Evolutionary conservation across 2,329 filamentous ascomycete genomes (phyloP), one percentile per base, ranked within the genome.

Genomic region (Trichoderma afroharzianum): DNA sequence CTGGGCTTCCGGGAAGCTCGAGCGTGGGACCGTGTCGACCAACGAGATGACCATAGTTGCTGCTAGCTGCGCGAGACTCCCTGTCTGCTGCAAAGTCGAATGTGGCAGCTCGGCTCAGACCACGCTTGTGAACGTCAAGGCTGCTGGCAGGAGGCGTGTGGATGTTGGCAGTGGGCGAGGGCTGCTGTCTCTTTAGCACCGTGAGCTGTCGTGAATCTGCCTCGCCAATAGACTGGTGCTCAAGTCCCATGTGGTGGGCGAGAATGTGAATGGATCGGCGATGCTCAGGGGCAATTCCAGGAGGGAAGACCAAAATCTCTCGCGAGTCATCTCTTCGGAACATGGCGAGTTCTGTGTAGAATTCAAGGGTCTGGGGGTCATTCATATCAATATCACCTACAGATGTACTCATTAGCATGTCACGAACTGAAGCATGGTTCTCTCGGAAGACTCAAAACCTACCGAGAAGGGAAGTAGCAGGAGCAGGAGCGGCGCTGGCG

Each of bases 221-320:
- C 74, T 92, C 91, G 70, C 96, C 96, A 76, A 95, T 94, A 6
- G 96, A 98, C 71, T 92, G 89, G 80, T 99, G 96, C 74, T 93
- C 92, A 30, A 99, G 86, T 6, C 92, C 93, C 91, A 98, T 95
- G 82, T 97, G 93, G 80, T 99, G 96, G 7, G 96, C 95, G 68
- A 99, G 87, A 50, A 95, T 97, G 80, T 99, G 96, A 72, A 98
- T 94, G 72, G 92, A 93, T 74, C 95, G 92, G 74, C 96, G 92
- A 79, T 98, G 93, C 72, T 92, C 88, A 2, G 96, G 95, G 8
- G 93, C 88, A 72, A 97, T 88, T 63, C 91, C 91, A 26, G 93
- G 85, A 3, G 95, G 91, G 83, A 98, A 98, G 64, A 97, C 91
- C 72, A 97, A 85, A 67, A 92, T 91, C 79, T 98, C 95, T 68